Conservation (phyloP, 805 yeast genomes). For the Metschnikowia chrysomelidarum region DNA sequence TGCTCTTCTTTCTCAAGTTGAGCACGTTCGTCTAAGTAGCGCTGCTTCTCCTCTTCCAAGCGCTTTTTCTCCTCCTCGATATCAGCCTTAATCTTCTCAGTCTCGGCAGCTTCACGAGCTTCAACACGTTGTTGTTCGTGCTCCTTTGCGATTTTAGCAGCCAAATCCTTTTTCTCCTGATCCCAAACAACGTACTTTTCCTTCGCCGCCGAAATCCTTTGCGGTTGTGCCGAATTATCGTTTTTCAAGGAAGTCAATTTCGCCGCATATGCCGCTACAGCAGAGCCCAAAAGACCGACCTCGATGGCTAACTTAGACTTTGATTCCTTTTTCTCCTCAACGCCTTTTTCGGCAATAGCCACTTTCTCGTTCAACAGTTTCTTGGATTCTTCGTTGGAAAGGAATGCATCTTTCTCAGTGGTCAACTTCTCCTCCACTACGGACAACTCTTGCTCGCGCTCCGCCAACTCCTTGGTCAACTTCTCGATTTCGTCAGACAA, state of each 20-base stretch:
- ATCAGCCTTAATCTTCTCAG: slow-evolving; percentile 14
- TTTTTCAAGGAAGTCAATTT: slow-evolving; percentile 37
- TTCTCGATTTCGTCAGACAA: slow-evolving; percentile 40
- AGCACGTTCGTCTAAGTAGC: slow-evolving; percentile 15
- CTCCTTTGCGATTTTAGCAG: slow-evolving; percentile 29
- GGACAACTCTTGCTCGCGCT: slow-evolving; percentile 33
- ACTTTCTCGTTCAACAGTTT: slow-evolving; percentile 42
- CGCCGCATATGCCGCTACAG: slow-evolving; percentile 45
- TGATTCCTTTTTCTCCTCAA: slow-evolving; percentile 35
- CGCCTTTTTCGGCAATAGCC: slow-evolving; percentile 33
- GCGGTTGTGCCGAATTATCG: slow-evolving; percentile 37
- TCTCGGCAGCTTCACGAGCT: slow-evolving; percentile 37
- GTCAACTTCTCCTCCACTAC: slow-evolving; percentile 32
- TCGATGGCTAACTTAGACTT: slow-evolving; percentile 41
- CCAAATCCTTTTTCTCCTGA: slow-evolving; percentile 41
- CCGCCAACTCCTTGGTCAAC: slow-evolving; percentile 41
- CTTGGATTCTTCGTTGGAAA: slow-evolving; percentile 32
- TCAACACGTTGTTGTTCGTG: slow-evolving; percentile 24
- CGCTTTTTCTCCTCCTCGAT: slow-evolving; percentile 17
- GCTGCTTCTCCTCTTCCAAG: slow-evolving; percentile 16
- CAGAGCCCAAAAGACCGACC: slow-evolving; percentile 41
- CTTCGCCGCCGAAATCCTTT: slow-evolving; percentile 42
- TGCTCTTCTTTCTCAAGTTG: slow-evolving; percentile 15
- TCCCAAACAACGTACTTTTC: slow-evolving; percentile 43
- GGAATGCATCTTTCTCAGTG: slow-evolving; percentile 29